Conservation (phyloP, 2,329 filamentous ascomycete genomes). For the Colletotrichum musae region DNA sequence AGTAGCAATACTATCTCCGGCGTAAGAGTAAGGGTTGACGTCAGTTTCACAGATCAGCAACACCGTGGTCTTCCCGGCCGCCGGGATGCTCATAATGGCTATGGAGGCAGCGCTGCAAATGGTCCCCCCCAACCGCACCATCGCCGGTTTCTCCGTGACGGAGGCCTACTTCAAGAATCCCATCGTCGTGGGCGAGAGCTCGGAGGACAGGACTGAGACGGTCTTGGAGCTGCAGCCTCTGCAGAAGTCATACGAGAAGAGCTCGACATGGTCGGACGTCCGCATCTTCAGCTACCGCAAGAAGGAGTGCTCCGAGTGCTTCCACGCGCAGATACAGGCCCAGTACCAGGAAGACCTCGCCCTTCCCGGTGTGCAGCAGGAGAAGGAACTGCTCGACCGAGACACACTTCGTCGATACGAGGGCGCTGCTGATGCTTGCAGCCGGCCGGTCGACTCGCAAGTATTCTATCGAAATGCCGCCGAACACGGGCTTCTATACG, state of each 20-base stretch:
- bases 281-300: conserved; percentile 35
- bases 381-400: not conserved
- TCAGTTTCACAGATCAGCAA: not conserved
- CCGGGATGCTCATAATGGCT: conserved; percentile 51
- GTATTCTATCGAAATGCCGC: conserved; percentile 48
- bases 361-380: not conserved
- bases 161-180: conserved; percentile 49
- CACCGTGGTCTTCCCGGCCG: conserved; percentile 54
- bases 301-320: conserved; percentile 51
- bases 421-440: conserved; percentile 8
- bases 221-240: conserved; percentile 47
- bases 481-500: conserved; percentile 49
- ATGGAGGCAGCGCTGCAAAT: conserved; percentile 39
- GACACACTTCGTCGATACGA: not conserved
- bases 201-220: conserved; percentile 50
- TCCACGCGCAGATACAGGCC: conserved; percentile 48
- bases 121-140: not conserved
- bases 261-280: conserved; percentile 22
- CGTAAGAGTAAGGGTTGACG: too few species aligned
- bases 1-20: not conserved
- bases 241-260: conserved; percentile 1
- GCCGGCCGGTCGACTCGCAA: conserved; percentile 44
- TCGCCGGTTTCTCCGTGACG: conserved; percentile 12
- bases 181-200: conserved; percentile 48
- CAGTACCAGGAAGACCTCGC: conserved; percentile 44